Conservation (phyloP, 106 monocot genomes). For the Acorus gramineus region DNA sequence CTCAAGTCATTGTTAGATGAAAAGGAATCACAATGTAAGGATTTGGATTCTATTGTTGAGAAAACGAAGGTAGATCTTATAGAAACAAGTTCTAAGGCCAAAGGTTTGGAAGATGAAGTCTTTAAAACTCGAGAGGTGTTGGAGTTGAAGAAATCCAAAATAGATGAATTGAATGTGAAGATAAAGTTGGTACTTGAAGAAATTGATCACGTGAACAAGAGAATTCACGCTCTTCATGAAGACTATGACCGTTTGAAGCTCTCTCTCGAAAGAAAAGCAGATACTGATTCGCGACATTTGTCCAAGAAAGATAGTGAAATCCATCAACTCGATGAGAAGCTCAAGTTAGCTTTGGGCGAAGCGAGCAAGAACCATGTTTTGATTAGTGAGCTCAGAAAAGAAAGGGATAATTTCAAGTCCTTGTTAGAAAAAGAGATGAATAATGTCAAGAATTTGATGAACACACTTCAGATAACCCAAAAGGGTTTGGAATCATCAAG, state of each 20-base stretch:
- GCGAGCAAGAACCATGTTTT: conserved; percentile 14
- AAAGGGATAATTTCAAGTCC: conserved; percentile 39
- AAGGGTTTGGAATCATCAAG: conserved; percentile 27
- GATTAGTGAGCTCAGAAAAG: conserved; percentile 37
- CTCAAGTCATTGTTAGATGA: conserved; percentile 32
- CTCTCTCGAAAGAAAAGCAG: conserved; percentile 29
- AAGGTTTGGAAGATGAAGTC: conserved; percentile 44
- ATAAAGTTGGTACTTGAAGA: conserved; percentile 35
- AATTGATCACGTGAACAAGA: conserved; percentile 28
- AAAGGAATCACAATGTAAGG: conserved; percentile 47
- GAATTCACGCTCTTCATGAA: conserved; percentile 33
- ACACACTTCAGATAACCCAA: conserved; percentile 35
- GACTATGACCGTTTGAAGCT: conserved; percentile 48
- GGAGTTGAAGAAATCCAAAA: conserved; percentile 23
- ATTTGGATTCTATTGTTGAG: conserved; percentile 32
- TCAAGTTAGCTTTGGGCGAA: conserved; percentile 31
- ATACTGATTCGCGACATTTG: conserved; percentile 39
- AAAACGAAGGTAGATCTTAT: conserved; percentile 37
- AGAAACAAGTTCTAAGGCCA: conserved; percentile 29
- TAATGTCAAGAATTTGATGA: conserved; percentile 24
- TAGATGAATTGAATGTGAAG: conserved; percentile 35
- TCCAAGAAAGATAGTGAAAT: conserved; percentile 53
- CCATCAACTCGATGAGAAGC: conserved; percentile 36
- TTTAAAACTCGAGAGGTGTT: conserved; percentile 30
- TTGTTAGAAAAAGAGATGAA: conserved; percentile 41